Conservation (phyloP, 768 basidiomycete species). For the Galerina marginata region DNA sequence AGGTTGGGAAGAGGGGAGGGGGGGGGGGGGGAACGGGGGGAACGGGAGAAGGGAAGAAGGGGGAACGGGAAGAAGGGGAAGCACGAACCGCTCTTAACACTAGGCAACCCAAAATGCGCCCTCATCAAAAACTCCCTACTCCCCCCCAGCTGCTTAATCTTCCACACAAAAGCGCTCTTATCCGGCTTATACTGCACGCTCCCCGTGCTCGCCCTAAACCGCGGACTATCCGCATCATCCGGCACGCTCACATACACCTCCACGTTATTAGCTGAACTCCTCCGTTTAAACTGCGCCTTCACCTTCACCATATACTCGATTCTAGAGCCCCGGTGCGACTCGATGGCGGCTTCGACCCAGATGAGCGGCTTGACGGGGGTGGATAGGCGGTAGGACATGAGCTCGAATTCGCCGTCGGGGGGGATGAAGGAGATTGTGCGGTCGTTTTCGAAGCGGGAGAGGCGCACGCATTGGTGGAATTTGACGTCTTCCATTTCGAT, state of each 20-base stretch:
- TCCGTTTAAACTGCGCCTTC: conserved; percentile 96
- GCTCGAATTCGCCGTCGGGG: conserved; percentile 97
- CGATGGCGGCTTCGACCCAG: conserved; percentile 97
- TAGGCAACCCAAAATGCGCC: conserved; percentile 96
- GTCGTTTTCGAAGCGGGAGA: conserved; percentile 97
- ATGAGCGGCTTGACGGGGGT: conserved; percentile 97
- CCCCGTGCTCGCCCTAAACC: conserved; percentile 92
- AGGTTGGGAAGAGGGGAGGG: background rate
- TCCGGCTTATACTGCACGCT: conserved; percentile 97
- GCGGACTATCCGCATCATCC: conserved; percentile 97
- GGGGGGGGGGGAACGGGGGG: too few relatives aligned
- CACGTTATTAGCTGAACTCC: conserved; percentile 97
- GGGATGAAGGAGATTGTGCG: conserved; percentile 99
- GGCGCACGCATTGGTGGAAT: conserved; percentile 98
- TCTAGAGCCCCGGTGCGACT: conserved; percentile 90
- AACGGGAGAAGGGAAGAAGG: too few relatives aligned
- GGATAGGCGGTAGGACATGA: conserved; percentile 97
- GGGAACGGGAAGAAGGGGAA: too few relatives aligned
- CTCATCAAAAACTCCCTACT: conserved; percentile 97
- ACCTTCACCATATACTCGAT: conserved; percentile 96
- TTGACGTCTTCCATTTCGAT: conserved; percentile 99
- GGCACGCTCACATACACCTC: conserved; percentile 99
- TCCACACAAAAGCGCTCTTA: conserved; percentile 98
- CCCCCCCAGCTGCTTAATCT: conserved; percentile 97
- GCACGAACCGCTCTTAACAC: conserved; percentile 91